phyloP scores from a whole-genome alignment of 108 stramenopile genomes.

The Bacterosira constricta region DNA sequence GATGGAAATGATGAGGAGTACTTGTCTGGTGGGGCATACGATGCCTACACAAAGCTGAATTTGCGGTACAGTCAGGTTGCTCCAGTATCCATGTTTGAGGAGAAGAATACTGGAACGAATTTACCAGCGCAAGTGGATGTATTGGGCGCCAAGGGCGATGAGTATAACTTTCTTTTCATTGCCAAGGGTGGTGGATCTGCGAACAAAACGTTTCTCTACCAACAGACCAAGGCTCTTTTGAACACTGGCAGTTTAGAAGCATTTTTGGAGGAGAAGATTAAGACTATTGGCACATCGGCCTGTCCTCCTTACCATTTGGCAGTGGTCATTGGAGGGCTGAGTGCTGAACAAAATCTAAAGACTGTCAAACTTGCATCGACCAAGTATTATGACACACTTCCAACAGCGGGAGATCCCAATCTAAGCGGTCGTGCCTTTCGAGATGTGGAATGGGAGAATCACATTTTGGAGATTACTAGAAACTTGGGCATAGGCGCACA shows the following conservation, averaged over 20 bases:
- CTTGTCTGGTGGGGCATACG: slow-evolving; percentile 85
- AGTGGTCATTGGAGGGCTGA: slow-evolving; percentile 93
- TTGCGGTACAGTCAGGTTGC: slow-evolving; percentile 94
- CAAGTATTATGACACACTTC: slow-evolving; percentile 93
- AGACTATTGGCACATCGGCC: slow-evolving; percentile 93
- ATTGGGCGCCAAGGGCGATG: slow-evolving; percentile 81
- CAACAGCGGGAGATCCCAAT: slow-evolving; percentile 80
- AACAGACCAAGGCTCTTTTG: slow-evolving; percentile 95
- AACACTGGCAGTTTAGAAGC: slow-evolving; percentile 86
- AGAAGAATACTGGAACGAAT: slow-evolving; percentile 94
- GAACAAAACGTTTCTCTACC: slow-evolving; percentile 96
- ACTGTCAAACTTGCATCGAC: slow-evolving; percentile 95
- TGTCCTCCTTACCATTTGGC: slow-evolving; percentile 97
- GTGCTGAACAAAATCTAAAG: slow-evolving; percentile 92
- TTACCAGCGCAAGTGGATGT: slow-evolving; percentile 95
- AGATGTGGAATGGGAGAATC: slow-evolving; percentile 88
- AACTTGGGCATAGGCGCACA: slow-evolving; percentile 95
- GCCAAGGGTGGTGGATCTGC: slow-evolving; percentile 98
- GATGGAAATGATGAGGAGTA: slow-evolving; percentile 95
- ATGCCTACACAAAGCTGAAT: slow-evolving; percentile 91
- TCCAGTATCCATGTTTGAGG: slow-evolving; percentile 93
- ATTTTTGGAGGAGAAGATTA: slow-evolving; percentile 92
- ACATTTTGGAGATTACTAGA: slow-evolving; percentile 89
- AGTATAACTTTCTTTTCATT: slow-evolving; percentile 94
- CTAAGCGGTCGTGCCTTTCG: slow-evolving; percentile 92